A percentile compares a stretch with the other conserved stretches of the same genome.
Conservation (phyloP, 1,139 yeast genomes). For the Nadsonia commutata region DNA sequence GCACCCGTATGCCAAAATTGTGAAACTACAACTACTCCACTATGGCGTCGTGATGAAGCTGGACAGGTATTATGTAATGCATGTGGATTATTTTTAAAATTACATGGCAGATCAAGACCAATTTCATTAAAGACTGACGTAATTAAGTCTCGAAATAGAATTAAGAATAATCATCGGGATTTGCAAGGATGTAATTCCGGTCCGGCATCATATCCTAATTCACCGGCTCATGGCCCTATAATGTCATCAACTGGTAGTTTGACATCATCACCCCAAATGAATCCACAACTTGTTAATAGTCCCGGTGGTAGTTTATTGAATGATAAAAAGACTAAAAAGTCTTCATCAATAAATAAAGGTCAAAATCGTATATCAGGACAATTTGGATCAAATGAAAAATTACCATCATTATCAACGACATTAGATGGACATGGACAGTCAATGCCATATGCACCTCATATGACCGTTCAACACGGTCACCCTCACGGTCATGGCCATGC, state of each 20-base stretch:
- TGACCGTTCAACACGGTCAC: background rate
- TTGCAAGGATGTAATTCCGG: background rate
- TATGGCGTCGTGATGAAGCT: constrained; percentile 89
- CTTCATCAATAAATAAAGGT: background rate
- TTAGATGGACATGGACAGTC: background rate
- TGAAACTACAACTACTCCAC: constrained; percentile 80
- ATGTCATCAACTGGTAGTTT: background rate
- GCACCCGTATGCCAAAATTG: constrained; percentile 59
- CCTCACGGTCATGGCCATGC: constrained; percentile 5
- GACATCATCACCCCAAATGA: background rate
- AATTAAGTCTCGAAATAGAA: constrained; percentile 77
- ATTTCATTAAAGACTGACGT: constrained; percentile 83
- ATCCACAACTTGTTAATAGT: too few species aligned
- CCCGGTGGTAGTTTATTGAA: background rate
- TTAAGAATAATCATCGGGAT: constrained; percentile 28
- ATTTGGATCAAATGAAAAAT: background rate
- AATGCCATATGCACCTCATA: background rate
- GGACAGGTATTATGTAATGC: constrained; percentile 94
- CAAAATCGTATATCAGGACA: background rate
- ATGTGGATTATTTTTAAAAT: constrained; percentile 78
- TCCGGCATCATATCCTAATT: background rate
- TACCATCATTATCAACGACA: background rate
- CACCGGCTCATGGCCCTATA: background rate
- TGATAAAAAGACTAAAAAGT: background rate
- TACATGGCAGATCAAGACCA: constrained; percentile 88